These are phyloP conservation scores for Trichophyton equinum DNA, from an alignment of 2,329 filamentous ascomycete genomes.

Conservation along the genomic window DNA sequence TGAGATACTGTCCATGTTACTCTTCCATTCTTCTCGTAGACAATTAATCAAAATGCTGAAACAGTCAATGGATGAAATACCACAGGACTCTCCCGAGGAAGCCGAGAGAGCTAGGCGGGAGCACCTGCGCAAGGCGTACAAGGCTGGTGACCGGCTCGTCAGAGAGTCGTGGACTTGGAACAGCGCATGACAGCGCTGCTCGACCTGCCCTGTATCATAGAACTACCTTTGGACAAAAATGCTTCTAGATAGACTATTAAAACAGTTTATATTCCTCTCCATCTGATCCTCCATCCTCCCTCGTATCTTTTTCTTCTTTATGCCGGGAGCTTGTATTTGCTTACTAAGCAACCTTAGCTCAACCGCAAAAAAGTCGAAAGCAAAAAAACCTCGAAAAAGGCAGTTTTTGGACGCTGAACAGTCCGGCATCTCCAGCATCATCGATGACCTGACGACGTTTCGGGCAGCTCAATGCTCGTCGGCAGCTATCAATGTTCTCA, in stretches of 20 bases:
- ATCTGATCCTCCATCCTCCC: not conserved
- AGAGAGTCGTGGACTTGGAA: not conserved
- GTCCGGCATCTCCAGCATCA: not conserved
- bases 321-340: not conserved
- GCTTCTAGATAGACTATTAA: not conserved
- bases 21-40: conserved; percentile 79
- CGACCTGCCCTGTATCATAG: not conserved
- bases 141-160: not conserved
- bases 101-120: conserved; percentile 43
- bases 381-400: not conserved
- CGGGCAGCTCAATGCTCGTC: not conserved
- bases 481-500: conserved; percentile 29
- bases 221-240: not conserved
- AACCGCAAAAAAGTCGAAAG: not conserved
- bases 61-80: conserved; percentile 44
- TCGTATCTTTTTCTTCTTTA: not conserved
- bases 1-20: conserved; percentile 70
- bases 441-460: not conserved
- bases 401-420: conserved; percentile 2
- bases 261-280: not conserved
- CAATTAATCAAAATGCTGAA: conserved; percentile 61
- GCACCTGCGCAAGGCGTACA: conserved; percentile 54
- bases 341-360: not conserved
- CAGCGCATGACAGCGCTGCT: not conserved
- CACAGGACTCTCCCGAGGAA: conserved; percentile 32